A percentile compares a stretch with the other conserved stretches of the same genome.
These are phyloP conservation scores for Naganishia liquefaciens DNA, from an alignment of 1,284 basidiomycete genomes.

Conservation along the genomic window DNA sequence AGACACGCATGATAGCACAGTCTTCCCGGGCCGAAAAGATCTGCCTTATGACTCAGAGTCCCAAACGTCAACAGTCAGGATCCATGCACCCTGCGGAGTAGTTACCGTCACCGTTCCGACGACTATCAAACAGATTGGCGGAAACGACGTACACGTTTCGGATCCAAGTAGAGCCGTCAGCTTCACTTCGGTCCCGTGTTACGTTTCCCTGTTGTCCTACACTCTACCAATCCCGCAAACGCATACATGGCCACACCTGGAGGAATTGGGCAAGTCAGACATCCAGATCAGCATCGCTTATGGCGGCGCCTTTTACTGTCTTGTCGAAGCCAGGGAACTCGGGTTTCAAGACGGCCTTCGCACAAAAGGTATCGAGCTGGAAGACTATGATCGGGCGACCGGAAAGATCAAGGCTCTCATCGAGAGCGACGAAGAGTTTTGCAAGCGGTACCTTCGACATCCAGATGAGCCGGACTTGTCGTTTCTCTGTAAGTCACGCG, in stretches of 20 bases:
- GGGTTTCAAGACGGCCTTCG: not conserved
- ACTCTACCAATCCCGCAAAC: not conserved
- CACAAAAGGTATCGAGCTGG: constrained; percentile 1
- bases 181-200: constrained; percentile 11
- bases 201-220: not conserved
- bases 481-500: constrained; percentile 6
- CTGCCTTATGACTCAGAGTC: not conserved
- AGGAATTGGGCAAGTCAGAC: not conserved
- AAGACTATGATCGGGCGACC: constrained; percentile 6
- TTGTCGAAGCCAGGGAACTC: constrained; percentile 13
- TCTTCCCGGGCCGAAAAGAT: not conserved
- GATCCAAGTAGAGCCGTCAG: not conserved
- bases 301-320: constrained; percentile 9
- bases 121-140: not conserved
- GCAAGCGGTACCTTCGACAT: constrained; percentile 9
- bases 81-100: constrained; percentile 10
- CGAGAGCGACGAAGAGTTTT: constrained; percentile 6
- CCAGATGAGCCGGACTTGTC: constrained; percentile 10
- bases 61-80: not conserved
- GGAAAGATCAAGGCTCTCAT: not conserved
- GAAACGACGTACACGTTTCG: not conserved
- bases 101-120: constrained; percentile 3
- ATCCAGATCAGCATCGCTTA: constrained; percentile 12
- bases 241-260: not conserved
- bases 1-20: constrained; percentile 2